Base-by-base conservation (phyloP, 1,284 basidiomycete species). In the Irpex rosettiformis region DNA sequence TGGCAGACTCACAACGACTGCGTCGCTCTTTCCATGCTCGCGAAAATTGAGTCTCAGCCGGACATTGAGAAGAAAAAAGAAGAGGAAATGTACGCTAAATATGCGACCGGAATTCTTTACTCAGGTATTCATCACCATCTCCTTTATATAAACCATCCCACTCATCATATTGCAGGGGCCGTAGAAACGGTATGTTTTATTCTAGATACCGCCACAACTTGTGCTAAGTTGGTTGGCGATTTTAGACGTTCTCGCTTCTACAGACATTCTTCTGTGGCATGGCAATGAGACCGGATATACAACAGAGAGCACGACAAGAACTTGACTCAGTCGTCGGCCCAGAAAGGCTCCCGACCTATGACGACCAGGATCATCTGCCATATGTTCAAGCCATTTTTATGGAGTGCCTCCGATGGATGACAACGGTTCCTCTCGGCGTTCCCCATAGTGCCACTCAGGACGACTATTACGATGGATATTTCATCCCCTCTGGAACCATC, bases 311-410 rank as follows among this genome's bases (percentile, higher is more conserved):
- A 8, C 76, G 75, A 54, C 70, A 66, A 52, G 76, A 79, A 60
- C 61, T 80, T 5, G 76, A 79, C 62, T 60, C 66, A 4, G 74
- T 79, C 10, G 64, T 78, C 49, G 69, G 72, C 13, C 55, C 58
- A 16, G 72, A 75, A 40, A 67, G 77, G 25, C 66, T 80, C 16
- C 79, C 79, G 0, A 68, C 70, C 2, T 72, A 77, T 52, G 79
- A 80, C 55, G 64, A 73, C n/a, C 61, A 64, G 1, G 27, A 42
- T 24, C 27, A 33, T 11, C 49, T 57, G 28, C 56, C 56, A 11
- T 53, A 45, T 40, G 25, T 64, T 18, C 66, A 74, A n/a, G 76
- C 75, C 0, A 58, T 78, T 3, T 65, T 78, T n/a, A 73, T 75
- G 60, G 79, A 81, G 62, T 67, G 75, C 25, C 59, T 79, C 55